Conservation (phyloP, 169 alveolate genomes). For the Eimeria brunetti region DNA sequence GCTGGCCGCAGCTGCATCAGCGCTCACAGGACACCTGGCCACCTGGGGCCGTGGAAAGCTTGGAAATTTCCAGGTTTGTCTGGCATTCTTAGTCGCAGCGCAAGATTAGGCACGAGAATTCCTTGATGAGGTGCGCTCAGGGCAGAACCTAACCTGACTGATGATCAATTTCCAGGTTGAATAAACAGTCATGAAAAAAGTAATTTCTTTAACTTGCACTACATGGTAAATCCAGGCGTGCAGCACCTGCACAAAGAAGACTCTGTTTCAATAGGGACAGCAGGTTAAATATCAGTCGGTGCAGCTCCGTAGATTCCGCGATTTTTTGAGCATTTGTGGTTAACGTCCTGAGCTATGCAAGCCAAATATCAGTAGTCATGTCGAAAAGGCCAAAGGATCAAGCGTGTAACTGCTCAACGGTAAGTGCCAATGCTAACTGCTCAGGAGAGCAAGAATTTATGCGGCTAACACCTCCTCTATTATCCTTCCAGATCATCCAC, state of each 20-base stretch:
- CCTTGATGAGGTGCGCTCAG: not conserved
- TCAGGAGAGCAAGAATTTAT: not conserved
- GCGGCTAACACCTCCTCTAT: not conserved
- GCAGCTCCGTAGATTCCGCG: not conserved
- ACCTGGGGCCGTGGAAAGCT: not conserved
- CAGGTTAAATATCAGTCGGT: not conserved
- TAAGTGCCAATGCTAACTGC: no score
- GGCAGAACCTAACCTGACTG: not conserved
- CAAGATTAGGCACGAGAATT: not conserved
- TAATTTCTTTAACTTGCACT: not conserved
- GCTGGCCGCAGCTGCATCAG: not conserved
- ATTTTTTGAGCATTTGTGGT: not conserved
- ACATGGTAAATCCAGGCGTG: not conserved
- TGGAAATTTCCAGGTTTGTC: not conserved
- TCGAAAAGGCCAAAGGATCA: no score
- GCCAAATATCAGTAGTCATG: not conserved
- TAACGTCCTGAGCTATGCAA: not conserved
- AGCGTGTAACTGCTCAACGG: no score
- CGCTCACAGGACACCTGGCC: not conserved
- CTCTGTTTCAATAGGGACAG: not conserved
- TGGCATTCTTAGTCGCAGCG: not conserved
- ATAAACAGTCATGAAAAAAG: not conserved
- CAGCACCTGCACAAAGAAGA: not conserved
- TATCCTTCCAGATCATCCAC: not conserved
- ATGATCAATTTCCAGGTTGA: not conserved